These are phyloP conservation scores for Fusarium mundagurra DNA, from an alignment of 2,329 filamentous ascomycete genomes.

Conservation along the genomic window DNA sequence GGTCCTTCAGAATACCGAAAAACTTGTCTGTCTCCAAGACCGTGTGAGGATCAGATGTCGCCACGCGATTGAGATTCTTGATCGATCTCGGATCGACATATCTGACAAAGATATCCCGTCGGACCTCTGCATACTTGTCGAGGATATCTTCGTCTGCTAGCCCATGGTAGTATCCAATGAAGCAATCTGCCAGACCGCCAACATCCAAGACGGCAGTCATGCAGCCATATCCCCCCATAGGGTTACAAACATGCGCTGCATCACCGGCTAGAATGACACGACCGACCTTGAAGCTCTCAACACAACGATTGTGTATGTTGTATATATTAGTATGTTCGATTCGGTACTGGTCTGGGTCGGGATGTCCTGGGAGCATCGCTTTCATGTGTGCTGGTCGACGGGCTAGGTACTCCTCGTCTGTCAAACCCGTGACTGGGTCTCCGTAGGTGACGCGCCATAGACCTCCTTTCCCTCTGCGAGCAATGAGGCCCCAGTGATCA, in stretches of 20 bases:
- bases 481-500: constrained; percentile 3
- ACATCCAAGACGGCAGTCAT: constrained; percentile 6
- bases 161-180: not conserved
- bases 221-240: constrained; percentile 7
- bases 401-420: not conserved
- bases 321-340: not conserved
- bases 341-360: not conserved
- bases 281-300: not conserved
- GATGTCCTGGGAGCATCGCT: constrained; percentile 1
- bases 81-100: constrained; percentile 4
- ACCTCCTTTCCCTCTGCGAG: not conserved
- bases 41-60: not conserved
- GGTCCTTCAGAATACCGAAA: not conserved
- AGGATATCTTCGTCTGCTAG: not conserved
- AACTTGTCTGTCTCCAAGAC: constrained; percentile 1
- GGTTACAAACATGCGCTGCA: constrained; percentile 4
- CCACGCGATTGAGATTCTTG: constrained; percentile 3
- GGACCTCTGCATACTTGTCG: not conserved
- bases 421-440: not conserved
- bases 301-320: constrained; percentile 11
- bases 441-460: constrained; percentile 5
- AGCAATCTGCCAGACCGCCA: not conserved
- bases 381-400: not conserved
- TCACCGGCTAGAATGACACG: not conserved
- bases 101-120: not conserved